phyloP scores from a whole-genome alignment of 2,329 filamentous ascomycete species.

The Ophiosphaerella korrae region DNA sequence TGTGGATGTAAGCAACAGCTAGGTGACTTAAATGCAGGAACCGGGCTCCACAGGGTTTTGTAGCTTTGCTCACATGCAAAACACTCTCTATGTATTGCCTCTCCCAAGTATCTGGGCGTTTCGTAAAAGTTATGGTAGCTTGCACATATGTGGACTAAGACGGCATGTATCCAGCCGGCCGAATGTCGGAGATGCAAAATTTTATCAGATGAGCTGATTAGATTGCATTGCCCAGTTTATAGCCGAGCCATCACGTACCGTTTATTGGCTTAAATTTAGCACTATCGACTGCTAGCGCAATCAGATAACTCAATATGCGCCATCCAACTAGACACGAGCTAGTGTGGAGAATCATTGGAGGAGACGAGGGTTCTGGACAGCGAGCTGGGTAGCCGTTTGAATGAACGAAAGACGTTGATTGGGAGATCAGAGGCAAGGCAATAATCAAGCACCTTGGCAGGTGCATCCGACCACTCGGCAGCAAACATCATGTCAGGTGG shows the following conservation, averaged over 20 bases:
- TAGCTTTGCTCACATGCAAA: slow-evolving; percentile 10
- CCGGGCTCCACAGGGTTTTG: slow-evolving; percentile 14
- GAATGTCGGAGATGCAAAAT: slow-evolving; percentile 32
- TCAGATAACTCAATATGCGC: slow-evolving; percentile 32
- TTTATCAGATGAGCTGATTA: slow-evolving; percentile 37
- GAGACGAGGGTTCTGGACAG: slow-evolving; percentile 5
- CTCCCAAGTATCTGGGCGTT: neutral
- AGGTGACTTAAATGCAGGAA: neutral
- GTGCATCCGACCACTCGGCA: slow-evolving; percentile 11
- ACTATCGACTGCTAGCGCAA: slow-evolving; percentile 22
- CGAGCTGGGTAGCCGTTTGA: neutral
- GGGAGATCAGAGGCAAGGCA: slow-evolving; percentile 4
- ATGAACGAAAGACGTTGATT: neutral
- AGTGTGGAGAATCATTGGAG: neutral
- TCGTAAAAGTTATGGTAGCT: neutral
- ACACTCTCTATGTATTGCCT: neutral
- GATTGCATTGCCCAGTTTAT: slow-evolving; percentile 18
- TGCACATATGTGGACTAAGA: slow-evolving; percentile 4
- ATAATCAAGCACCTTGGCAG: slow-evolving; percentile 23
- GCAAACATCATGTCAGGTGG: slow-evolving; percentile 4
- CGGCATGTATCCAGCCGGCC: slow-evolving; percentile 14
- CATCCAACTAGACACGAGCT: slow-evolving; percentile 8
- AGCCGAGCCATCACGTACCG: neutral
- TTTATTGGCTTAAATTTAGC: slow-evolving; percentile 10
- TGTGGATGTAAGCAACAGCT: too few relatives aligned